Percentiles rank a stretch among this genome's conserved stretches.
These are phyloP conservation scores for Mycena citricolor DNA, from an alignment of 1,284 basidiomycete genomes.

Conservation along the genomic window DNA sequence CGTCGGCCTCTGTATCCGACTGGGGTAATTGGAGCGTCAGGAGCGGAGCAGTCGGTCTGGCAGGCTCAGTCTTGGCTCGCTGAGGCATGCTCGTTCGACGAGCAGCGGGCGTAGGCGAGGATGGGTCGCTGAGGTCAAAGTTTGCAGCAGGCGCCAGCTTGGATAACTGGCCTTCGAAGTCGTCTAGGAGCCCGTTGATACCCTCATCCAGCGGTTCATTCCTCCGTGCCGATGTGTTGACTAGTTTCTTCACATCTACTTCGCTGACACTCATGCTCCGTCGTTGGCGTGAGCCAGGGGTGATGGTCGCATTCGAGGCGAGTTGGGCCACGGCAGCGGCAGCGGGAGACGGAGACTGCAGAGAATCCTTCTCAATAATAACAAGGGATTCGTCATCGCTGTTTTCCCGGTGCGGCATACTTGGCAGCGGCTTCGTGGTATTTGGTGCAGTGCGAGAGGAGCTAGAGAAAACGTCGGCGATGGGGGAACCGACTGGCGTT, in stretches of 20 bases:
- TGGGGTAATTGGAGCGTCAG: conserved; percentile 37
- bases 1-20: conserved; percentile 27
- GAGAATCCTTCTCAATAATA: conserved; percentile 46
- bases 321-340: too few relatives aligned
- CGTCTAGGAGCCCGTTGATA: conserved; percentile 62
- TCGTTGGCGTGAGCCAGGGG: conserved; percentile 44
- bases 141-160: conserved; percentile 57
- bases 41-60: conserved; percentile 29
- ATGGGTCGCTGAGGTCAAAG: conserved; percentile 63
- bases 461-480: conserved; percentile 52
- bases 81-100: conserved; percentile 38
- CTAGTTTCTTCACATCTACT: conserved; percentile 54
- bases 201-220: conserved; percentile 42
- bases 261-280: conserved; percentile 77
- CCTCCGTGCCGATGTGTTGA: conserved; percentile 32
- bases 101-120: conserved; percentile 52
- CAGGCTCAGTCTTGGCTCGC: conserved; percentile 24
- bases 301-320: conserved; percentile 29
- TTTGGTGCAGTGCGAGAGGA: conserved; percentile 37
- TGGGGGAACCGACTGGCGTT: conserved; percentile 41
- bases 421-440: conserved; percentile 63
- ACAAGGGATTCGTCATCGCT: conserved; percentile 56
- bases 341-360: conserved; percentile 37
- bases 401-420: conserved; percentile 46
- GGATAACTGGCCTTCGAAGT: conserved; percentile 68